Evolutionary conservation across 768 basidiomycete genomes (phyloP), one percentile per base, ranked within the genome.

Genomic region (Amanita fuliginea): DNA sequence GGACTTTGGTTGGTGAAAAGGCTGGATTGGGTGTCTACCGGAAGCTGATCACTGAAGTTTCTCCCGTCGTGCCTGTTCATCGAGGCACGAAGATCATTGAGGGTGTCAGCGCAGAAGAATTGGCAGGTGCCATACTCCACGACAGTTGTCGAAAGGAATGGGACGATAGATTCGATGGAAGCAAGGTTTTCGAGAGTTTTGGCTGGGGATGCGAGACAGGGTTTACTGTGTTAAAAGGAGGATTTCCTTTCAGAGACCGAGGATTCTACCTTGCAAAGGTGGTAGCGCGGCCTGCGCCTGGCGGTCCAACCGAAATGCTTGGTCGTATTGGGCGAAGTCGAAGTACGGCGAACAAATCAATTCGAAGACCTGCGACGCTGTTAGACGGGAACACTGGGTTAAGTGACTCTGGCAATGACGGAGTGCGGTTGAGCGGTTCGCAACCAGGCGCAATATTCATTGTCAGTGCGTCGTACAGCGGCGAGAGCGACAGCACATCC

Each of bases 51-150:
- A 74, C 86, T 0, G 81, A 85, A 47, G 76, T 95, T 5, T 95
- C 91, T 4, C 73, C 84, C 1, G 69, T 78, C 46, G 79, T 93
- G 28, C 90, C 91, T 0, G 80, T 98, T 3, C 84, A 91, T 63
- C 84, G 82, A 56, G 92, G 88, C 0, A 81, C 85, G 60, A 88
- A 89, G 65, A 90, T 97, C 53, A 83, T 98, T 44, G 88, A 97
- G 60, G 92, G 93, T 3, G 78, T 94, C 9, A 87, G 91, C 1
- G 93, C 93, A 1, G 94, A 96, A 59, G 95, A 99, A 62, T 71
- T 97, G 32, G 82, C 80, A 0, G 73, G 82, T 1, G 75, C 87
- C 18, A 72, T 96, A 14, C 73, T 73, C 6, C 83, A 82, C 53
- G 74, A 77, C 35, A 76, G 81, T 44, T 84, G 82, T 51, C 75